These are phyloP conservation scores for Ilex paraguariensis DNA, from an alignment of 305 asterid genomes.

Conservation along the genomic window DNA sequence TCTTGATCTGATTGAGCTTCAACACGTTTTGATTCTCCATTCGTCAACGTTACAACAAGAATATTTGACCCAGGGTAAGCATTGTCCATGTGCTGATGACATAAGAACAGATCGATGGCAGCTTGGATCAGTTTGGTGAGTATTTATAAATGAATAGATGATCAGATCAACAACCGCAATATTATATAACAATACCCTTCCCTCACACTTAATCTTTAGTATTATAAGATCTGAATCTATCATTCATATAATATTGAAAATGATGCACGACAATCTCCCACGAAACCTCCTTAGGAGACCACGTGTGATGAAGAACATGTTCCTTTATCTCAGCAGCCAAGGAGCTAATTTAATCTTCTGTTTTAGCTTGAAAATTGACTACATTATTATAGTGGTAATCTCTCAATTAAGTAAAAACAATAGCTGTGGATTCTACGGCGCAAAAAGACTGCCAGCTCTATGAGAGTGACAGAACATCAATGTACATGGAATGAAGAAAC, in stretches of 20 bases:
- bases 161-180: slow-evolving; percentile 3
- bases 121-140: slow-evolving; percentile 9
- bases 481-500: neutral
- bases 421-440: neutral
- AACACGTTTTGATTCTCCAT: slow-evolving; percentile 78
- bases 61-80: slow-evolving; percentile 87
- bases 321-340: too few species aligned
- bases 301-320: too few species aligned
- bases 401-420: too few species aligned
- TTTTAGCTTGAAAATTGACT: too few species aligned
- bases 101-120: slow-evolving; percentile 20
- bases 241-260: too few species aligned
- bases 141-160: neutral
- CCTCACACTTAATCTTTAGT: too few species aligned
- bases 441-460: neutral
- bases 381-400: too few species aligned
- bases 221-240: too few species aligned
- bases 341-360: too few species aligned
- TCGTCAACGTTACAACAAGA: slow-evolving; percentile 81
- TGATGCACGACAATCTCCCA: too few species aligned
- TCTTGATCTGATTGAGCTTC: slow-evolving; percentile 80
- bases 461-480: neutral
- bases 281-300: too few species aligned
- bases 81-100: slow-evolving; percentile 87
- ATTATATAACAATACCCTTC: neutral